Evolutionary conservation across 2,329 filamentous ascomycete species (phyloP).

Genomic region (Ceratocystis alfenasii): DNA sequence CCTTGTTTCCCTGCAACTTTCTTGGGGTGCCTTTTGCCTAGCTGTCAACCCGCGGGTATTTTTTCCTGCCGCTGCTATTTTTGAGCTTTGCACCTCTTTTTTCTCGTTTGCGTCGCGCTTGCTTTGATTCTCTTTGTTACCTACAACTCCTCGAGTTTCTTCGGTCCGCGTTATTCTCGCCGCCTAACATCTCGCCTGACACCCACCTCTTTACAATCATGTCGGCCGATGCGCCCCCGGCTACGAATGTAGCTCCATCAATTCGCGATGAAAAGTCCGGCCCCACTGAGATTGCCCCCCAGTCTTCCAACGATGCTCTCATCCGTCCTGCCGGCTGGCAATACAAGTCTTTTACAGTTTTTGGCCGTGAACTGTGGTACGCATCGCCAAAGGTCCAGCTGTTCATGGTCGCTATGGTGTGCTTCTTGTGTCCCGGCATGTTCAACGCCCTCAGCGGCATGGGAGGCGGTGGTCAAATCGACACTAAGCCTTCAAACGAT

Average conservation of each 20-base stretch:
- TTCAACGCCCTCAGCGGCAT: constrained; percentile 56
- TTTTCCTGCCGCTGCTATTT: background rate
- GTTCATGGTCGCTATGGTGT: constrained; percentile 47
- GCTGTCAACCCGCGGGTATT: background rate
- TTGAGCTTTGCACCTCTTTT: background rate
- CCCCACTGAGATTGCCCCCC: constrained; percentile 13
- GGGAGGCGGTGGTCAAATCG: constrained; percentile 50
- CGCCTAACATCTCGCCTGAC: too few relatives aligned
- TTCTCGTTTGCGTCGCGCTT: too few relatives aligned
- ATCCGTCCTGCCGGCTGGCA: constrained; percentile 48
- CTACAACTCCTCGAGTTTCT: too few relatives aligned
- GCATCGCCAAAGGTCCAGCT: constrained; percentile 63
- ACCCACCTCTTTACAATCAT: background rate
- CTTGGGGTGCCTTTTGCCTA: background rate
- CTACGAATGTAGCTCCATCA: constrained; percentile 14
- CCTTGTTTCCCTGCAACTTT: background rate
- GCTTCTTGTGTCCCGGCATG: constrained; percentile 59
- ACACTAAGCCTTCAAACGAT: constrained; percentile 46
- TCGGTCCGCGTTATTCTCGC: too few relatives aligned
- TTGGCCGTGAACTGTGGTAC: constrained; percentile 49
- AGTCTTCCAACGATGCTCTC: constrained; percentile 16
- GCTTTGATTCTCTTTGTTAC: too few relatives aligned
- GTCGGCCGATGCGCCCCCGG: constrained; percentile 2
- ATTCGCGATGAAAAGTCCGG: constrained; percentile 22
- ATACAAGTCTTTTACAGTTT: constrained; percentile 50